Conservation (phyloP, 495 filamentous ascomycete species). For the Jackrogersella minutella region DNA sequence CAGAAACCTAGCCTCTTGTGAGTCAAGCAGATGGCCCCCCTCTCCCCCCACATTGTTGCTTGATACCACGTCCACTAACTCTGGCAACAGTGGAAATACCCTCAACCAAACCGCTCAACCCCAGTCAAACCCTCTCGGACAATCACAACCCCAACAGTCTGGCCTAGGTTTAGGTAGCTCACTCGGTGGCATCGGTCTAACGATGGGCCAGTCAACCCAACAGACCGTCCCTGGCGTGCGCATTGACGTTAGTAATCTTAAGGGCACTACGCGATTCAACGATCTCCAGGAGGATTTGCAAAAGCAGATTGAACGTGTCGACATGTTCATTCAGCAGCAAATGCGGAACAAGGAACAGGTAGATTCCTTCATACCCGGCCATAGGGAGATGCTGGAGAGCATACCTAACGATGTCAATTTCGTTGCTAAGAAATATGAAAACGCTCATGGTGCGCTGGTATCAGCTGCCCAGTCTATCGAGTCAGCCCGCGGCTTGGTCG, state of each 20-base stretch:
- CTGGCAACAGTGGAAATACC: conserved; percentile 22
- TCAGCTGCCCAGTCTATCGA: conserved; percentile 78
- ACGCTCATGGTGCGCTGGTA: conserved; percentile 74
- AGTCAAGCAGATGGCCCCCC: conserved; percentile 41
- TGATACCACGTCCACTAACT: conserved; percentile 24
- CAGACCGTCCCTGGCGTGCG: conserved; percentile 73
- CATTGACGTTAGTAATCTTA: conserved; percentile 76
- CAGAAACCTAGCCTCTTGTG: conserved; percentile 60
- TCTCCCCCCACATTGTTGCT: not conserved
- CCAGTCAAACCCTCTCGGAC: conserved; percentile 45
- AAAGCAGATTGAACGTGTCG: conserved; percentile 73
- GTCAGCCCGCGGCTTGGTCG: conserved; percentile 67
- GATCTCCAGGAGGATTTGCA: conserved; percentile 88
- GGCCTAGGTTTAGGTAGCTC: conserved; percentile 40
- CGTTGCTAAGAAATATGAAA: conserved; percentile 73
- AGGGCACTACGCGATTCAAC: conserved; percentile 86
- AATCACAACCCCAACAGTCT: conserved; percentile 54
- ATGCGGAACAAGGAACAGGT: conserved; percentile 66
- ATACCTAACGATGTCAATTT: conserved; percentile 80
- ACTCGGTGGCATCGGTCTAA: conserved; percentile 49
- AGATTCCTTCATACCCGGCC: conserved; percentile 68
- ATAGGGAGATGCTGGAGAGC: conserved; percentile 67
- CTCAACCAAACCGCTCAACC: conserved; percentile 35
- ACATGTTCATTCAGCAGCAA: conserved; percentile 74
- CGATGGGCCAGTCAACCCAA: conserved; percentile 56